These are phyloP conservation scores for Paecilomyces niveus DNA, from an alignment of 2,329 filamentous ascomycete genomes.

Conservation along the genomic window DNA sequence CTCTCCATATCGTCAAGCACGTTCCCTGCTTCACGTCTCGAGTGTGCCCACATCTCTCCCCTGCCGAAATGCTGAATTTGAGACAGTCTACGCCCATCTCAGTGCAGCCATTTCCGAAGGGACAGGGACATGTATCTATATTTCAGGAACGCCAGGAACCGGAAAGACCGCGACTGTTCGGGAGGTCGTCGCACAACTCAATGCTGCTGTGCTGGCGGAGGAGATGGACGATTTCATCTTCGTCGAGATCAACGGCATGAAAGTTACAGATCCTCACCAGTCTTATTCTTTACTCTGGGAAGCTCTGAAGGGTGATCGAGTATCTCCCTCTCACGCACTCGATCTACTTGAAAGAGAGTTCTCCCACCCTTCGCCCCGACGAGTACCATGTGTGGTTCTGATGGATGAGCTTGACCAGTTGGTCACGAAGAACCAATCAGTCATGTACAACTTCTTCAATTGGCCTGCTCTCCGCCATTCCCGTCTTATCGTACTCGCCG, in stretches of 20 bases:
- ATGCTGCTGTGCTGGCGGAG: conserved; percentile 78
- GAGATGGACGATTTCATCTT: conserved; percentile 98
- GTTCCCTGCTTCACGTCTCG: conserved; percentile 84
- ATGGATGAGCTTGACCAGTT: conserved; percentile 99
- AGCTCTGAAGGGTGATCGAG: conserved; percentile 84
- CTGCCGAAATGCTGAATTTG: conserved; percentile 87
- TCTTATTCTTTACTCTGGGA: conserved; percentile 95
- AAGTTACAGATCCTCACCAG: conserved; percentile 95
- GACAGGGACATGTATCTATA: conserved; percentile 94
- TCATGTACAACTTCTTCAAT: conserved; percentile 99
- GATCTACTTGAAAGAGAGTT: conserved; percentile 91
- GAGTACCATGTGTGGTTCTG: conserved; percentile 90
- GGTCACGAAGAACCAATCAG: conserved; percentile 96
- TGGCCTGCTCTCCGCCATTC: conserved; percentile 92
- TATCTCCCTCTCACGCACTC: conserved; percentile 84
- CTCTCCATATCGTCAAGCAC: conserved; percentile 86
- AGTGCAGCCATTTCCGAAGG: conserved; percentile 92
- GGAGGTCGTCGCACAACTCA: conserved; percentile 83
- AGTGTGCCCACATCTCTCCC: conserved; percentile 84
- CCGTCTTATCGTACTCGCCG: conserved; percentile 87
- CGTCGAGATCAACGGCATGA: conserved; percentile 99
- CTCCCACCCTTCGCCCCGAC: conserved; percentile 77
- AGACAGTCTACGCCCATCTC: conserved; percentile 84
- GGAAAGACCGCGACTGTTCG: conserved; percentile 96
- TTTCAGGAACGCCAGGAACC: conserved; percentile 95